A percentile compares a stretch with the other conserved stretches of the same genome.
Conservation (phyloP, 352 stramenopile genomes). For the Pythium sukuiense region DNA sequence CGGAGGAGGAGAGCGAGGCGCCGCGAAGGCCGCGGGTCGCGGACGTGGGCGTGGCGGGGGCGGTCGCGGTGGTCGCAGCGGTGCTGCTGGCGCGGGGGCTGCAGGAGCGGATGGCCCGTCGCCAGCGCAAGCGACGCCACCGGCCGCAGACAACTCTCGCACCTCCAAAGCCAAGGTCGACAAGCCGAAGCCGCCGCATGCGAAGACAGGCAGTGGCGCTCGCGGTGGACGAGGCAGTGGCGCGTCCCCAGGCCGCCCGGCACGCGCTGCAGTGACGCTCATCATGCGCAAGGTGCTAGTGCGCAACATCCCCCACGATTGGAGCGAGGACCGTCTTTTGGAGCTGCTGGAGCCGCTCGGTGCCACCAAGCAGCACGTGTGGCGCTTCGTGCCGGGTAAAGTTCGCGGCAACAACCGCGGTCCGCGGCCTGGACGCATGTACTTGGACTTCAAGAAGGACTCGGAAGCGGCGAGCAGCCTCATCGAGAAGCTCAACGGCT, state of each 20-base stretch:
- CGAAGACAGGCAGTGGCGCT: slow-evolving; percentile 6
- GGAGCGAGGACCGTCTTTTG: slow-evolving; percentile 38
- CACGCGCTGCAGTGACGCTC: slow-evolving; percentile 28
- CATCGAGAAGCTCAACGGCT: slow-evolving; percentile 55
- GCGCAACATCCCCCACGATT: slow-evolving; percentile 59
- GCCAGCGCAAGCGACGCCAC: not conserved
- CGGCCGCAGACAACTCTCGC: not conserved
- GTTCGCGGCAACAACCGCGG: slow-evolving; percentile 55
- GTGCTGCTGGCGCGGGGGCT: not conserved
- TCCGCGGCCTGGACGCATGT: slow-evolving; percentile 51
- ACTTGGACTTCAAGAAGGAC: slow-evolving; percentile 76
- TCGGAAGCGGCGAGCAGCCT: slow-evolving; percentile 46
- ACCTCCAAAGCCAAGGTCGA: slow-evolving; percentile 8
- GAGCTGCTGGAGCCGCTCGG: slow-evolving; percentile 41
- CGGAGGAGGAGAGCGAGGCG: slow-evolving; percentile 13
- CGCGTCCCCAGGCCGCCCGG: slow-evolving; percentile 27
- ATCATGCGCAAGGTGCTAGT: slow-evolving; percentile 70
- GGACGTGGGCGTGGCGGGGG: slow-evolving; percentile 13
- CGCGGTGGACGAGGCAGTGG: slow-evolving; percentile 24
- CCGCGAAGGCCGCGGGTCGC: slow-evolving; percentile 12
- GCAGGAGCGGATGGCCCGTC: not conserved
- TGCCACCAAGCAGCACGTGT: slow-evolving; percentile 42
- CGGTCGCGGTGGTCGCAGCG: slow-evolving; percentile 3
- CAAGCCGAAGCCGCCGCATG: slow-evolving; percentile 6
- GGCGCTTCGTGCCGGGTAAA: slow-evolving; percentile 65